Conservation (phyloP, 345 rosid species). For the Theobroma cacao region DNA sequence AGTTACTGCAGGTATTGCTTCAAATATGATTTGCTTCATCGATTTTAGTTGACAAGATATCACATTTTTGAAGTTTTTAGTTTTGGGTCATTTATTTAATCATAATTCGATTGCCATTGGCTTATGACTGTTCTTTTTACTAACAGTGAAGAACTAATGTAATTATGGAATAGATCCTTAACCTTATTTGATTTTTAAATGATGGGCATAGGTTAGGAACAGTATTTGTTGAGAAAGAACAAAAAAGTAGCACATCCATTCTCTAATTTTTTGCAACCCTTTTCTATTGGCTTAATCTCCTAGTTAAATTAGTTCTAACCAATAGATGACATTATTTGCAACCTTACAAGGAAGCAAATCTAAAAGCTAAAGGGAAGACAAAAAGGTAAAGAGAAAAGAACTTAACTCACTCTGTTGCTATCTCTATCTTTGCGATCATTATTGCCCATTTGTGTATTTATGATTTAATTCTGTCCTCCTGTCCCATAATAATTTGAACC, state of each 20-base stretch:
- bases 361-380: neutral
- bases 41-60: slow-evolving; percentile 2
- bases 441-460: neutral
- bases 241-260: neutral
- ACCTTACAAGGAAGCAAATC: neutral
- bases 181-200: neutral
- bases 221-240: neutral
- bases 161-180: neutral
- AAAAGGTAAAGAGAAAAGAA: neutral
- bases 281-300: neutral
- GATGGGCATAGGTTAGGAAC: neutral
- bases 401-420: neutral
- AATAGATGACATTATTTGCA: neutral
- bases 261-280: neutral
- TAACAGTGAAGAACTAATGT: neutral
- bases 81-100: neutral
- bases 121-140: neutral
- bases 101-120: neutral
- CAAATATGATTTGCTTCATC: slow-evolving; percentile 3
- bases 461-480: neutral
- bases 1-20: slow-evolving; percentile 75
- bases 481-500: neutral
- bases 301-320: neutral
- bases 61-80: neutral
- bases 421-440: neutral